Evolutionary conservation across 2,329 filamentous ascomycete genomes (phyloP).

Genomic region (Zarea fungicola): DNA sequence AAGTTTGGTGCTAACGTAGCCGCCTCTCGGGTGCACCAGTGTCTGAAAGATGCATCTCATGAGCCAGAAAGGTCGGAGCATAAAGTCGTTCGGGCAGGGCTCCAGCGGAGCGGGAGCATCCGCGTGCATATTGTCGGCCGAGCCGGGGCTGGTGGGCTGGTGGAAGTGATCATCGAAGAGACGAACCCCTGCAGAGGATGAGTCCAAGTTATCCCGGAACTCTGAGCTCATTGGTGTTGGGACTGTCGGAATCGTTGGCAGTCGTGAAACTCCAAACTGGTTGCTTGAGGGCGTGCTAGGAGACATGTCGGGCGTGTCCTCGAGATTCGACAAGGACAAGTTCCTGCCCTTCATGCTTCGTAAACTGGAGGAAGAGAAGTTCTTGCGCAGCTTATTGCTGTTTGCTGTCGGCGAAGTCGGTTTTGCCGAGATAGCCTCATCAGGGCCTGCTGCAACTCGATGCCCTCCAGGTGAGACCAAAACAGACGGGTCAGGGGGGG

Average conservation of each 20-base stretch:
- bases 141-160: constrained; percentile 57
- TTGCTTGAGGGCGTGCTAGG: constrained; percentile 70
- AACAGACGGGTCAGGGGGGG: constrained; percentile 22
- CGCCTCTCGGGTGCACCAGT: constrained; percentile 82
- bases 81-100: constrained; percentile 80
- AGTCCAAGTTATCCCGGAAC: constrained; percentile 54
- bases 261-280: constrained; percentile 54
- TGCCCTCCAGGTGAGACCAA: constrained; percentile 29
- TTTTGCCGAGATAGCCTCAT: constrained; percentile 35
- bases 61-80: constrained; percentile 95
- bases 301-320: constrained; percentile 61
- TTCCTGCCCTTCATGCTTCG: constrained; percentile 70
- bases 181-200: constrained; percentile 63
- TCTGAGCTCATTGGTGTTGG: constrained; percentile 63
- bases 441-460: constrained; percentile 27
- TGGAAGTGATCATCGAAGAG: constrained; percentile 83
- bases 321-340: constrained; percentile 58
- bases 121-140: constrained; percentile 55
- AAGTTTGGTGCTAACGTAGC: constrained; percentile 84
- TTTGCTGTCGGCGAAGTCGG: constrained; percentile 48
- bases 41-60: constrained; percentile 95
- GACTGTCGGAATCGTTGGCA: constrained; percentile 49
- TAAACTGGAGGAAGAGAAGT: constrained; percentile 65
- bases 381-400: constrained; percentile 49
- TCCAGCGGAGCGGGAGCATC: constrained; percentile 77